Conservation (phyloP, 1,139 yeast species). For the Torulaspora globosa region DNA sequence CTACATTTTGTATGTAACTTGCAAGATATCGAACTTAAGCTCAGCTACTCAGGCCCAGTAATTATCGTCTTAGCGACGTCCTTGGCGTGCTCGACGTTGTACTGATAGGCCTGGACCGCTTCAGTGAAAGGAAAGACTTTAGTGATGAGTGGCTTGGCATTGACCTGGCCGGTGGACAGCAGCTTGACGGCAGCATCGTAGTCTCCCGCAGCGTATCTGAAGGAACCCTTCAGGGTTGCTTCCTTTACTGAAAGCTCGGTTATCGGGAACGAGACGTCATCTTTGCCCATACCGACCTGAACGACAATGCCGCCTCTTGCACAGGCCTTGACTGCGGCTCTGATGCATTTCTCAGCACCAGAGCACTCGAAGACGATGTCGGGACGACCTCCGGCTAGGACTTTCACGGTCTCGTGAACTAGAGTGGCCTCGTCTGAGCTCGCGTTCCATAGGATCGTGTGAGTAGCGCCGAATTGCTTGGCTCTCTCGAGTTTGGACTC, state of each 20-base stretch:
- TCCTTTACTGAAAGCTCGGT: slow-evolving; percentile 68
- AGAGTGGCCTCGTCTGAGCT: slow-evolving; percentile 37
- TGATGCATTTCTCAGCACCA: slow-evolving; percentile 68
- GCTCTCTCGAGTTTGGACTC: slow-evolving; percentile 35
- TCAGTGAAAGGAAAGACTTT: slow-evolving; percentile 71
- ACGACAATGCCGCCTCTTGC: slow-evolving; percentile 63
- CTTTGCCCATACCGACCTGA: slow-evolving; percentile 75
- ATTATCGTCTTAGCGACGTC: slow-evolving; percentile 61
- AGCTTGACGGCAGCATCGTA: slow-evolving; percentile 70
- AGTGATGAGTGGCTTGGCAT: slow-evolving; percentile 67
- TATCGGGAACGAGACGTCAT: slow-evolving; percentile 67
- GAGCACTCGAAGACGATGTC: slow-evolving; percentile 66
- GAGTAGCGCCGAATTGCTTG: slow-evolving; percentile 39
- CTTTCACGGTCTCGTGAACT: slow-evolving; percentile 40
- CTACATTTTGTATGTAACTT: background rate
- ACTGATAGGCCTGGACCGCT: slow-evolving; percentile 76
- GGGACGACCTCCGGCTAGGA: slow-evolving; percentile 48
- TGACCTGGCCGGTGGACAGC: slow-evolving; percentile 56
- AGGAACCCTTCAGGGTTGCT: slow-evolving; percentile 65
- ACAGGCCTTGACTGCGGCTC: slow-evolving; percentile 56
- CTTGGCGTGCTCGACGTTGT: slow-evolving; percentile 48
- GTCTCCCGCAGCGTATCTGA: slow-evolving; percentile 79
- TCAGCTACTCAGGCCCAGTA: slow-evolving; percentile 44
- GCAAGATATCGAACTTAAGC: background rate
- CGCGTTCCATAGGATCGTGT: slow-evolving; percentile 47